Percentiles rank a stretch among this genome's conserved stretches.
Conservation (phyloP, 495 filamentous ascomycete genomes). For the Copromyces sp. region DNA sequence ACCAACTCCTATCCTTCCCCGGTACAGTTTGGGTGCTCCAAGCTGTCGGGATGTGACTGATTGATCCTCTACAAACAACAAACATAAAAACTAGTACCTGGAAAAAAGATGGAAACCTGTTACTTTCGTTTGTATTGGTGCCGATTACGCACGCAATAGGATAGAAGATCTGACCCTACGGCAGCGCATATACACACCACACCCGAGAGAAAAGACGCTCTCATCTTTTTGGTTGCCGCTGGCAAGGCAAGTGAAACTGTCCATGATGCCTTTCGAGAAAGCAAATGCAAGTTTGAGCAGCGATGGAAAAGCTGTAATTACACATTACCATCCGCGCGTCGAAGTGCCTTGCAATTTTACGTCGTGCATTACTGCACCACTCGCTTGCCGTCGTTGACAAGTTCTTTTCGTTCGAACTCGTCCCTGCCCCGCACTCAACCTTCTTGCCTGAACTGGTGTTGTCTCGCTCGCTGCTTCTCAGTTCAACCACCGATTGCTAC, state of each 20-base stretch:
- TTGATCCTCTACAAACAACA: not conserved
- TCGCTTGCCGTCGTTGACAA: not conserved
- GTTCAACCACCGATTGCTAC: not conserved
- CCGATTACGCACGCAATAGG: not conserved
- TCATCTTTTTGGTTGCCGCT: not conserved
- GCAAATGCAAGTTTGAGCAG: not conserved
- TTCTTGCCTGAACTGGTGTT: not conserved
- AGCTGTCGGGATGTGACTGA: not conserved
- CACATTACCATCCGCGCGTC: not conserved
- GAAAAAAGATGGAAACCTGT: not conserved
- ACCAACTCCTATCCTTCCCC: not conserved
- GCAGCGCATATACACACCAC: not conserved
- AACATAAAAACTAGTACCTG: not conserved
- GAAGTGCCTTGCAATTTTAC: not conserved
- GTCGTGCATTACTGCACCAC: not conserved
- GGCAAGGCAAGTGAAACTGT: not conserved
- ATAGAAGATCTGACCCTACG: not conserved
- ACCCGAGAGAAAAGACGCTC: not conserved
- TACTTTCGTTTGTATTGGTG: not conserved
- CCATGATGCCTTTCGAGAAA: not conserved
- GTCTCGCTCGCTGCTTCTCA: not conserved
- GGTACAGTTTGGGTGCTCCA: not conserved
- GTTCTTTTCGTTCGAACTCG: not conserved
- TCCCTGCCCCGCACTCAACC: not conserved
- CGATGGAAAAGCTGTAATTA: not conserved